Conservation (phyloP, 306 rosid genomes). For the Purshia tridentata region DNA sequence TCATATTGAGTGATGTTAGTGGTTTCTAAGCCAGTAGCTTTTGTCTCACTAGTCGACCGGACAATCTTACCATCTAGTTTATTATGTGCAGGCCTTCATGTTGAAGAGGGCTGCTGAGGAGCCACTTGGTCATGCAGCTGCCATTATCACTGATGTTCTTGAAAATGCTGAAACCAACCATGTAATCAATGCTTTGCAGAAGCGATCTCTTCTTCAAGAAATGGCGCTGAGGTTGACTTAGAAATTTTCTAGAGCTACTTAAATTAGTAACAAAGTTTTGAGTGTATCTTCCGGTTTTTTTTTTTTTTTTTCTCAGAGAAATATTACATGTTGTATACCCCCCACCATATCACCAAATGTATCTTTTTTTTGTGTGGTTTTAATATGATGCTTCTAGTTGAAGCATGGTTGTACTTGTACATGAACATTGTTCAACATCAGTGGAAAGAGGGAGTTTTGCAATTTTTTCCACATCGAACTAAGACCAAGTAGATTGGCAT, state of each 20-base stretch:
- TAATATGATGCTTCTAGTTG: constrained; percentile 36
- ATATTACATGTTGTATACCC: constrained; percentile 14
- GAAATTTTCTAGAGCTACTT: constrained; percentile 23
- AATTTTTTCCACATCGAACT: neutral
- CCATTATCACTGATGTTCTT: constrained; percentile 89
- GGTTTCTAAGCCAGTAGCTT: too few relatives aligned
- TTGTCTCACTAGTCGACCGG: too few relatives aligned
- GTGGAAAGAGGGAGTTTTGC: constrained; percentile 41
- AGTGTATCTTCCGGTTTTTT: constrained; percentile 22
- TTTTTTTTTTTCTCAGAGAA: neutral
- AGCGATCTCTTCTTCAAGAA: constrained; percentile 94
- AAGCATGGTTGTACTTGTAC: constrained; percentile 67
- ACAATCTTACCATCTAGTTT: neutral
- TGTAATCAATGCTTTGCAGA: constrained; percentile 85
- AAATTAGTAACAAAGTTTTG: constrained; percentile 36
- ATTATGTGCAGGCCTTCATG: constrained; percentile 78
- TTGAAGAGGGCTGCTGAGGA: constrained; percentile 88
- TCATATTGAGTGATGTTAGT: too few relatives aligned
- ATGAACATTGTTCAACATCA: constrained; percentile 44
- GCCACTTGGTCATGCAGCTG: constrained; percentile 98
- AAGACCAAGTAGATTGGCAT: neutral
- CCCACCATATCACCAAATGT: constrained; percentile 17
- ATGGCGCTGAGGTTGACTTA: constrained; percentile 88
- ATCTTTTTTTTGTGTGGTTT: constrained; percentile 31
- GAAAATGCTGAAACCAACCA: constrained; percentile 87